Base-by-base conservation (phyloP, 352 stramenopile species). In the Globisporangium acanthophoron region DNA sequence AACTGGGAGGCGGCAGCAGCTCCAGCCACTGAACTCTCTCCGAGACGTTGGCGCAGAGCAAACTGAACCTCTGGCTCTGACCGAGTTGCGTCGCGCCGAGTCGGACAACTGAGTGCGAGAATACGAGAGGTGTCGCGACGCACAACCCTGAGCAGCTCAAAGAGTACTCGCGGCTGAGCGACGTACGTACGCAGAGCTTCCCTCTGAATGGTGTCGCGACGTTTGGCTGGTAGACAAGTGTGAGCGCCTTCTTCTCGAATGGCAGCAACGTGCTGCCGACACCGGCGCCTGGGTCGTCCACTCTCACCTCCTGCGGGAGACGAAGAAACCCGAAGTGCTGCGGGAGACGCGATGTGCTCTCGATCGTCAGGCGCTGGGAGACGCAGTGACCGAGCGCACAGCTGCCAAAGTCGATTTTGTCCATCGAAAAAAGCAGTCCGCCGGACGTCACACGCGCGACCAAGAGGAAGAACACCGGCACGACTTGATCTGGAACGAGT, bases 401-500 rank as follows among this genome's bases (percentile, higher is more conserved):
- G 3, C 48, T 27, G 5, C 71, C 74, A 54, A 84, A 84, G n/a
- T 68, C 24, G 1, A 84, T 37, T 18, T 31, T 21, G 24, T 55
- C 39, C 12, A 54, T 52, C 18, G 61, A 62, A 37, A 75, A 56
- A 6, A 54, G 11, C 1, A 69, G 48, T 2, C 56, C 21, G 3
- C 69, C 53, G 5, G 61, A 11, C 7, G 71, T 76, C 7, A 80
- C 41, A 24, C 67, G 71, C 3, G 69, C 71, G 13, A 64, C 62
- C 27, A 84, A 46, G 2, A 77, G 51, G 31, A 80, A 63, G 56
- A 69, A 71, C 20, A 83, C 66, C 3, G 74, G 71, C 0, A 80
- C 47, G 1, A 80, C 62, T 68, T 88, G 69, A 61, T 85, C 61
- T n/a, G 80, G 83, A 0, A 92, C 80, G 29, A 84, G 12, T 1